Conservation (phyloP, 331 rosid species). For the Quercus tomentella region DNA sequence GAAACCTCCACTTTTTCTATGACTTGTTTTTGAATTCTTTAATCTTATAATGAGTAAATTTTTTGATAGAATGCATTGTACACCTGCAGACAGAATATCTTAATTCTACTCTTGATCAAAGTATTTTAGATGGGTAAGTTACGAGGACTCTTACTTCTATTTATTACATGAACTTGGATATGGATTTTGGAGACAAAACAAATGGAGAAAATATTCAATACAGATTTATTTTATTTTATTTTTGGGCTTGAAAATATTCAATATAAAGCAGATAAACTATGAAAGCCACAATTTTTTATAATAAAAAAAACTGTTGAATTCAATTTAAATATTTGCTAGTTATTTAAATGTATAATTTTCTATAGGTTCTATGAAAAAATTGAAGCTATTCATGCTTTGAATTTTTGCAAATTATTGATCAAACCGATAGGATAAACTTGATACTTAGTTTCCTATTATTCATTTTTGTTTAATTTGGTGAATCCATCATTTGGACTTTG, state of each 20-base stretch:
- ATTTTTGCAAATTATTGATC: not conserved
- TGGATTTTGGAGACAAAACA: no score
- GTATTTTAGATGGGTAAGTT: conserved; percentile 61
- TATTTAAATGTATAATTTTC: not conserved
- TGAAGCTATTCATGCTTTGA: not conserved
- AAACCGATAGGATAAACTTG: not conserved
- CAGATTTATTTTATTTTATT: no score
- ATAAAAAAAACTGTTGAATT: no score
- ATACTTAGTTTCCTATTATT: not conserved
- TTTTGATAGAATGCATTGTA: not conserved
- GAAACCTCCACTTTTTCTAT: conserved; percentile 3
- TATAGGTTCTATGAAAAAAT: not conserved
- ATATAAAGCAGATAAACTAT: not conserved
- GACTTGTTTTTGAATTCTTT: no score
- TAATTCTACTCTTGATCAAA: not conserved
- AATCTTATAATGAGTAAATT: not conserved
- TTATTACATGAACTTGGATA: no score
- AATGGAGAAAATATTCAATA: no score
- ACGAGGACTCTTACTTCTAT: not conserved
- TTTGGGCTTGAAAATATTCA: no score
- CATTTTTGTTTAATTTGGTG: no score
- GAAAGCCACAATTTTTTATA: not conserved
- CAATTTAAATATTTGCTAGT: not conserved
- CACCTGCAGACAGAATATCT: conserved; percentile 64
- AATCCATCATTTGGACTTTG: no score